These are phyloP conservation scores for Aspergillus fijiensis DNA, from an alignment of 2,329 filamentous ascomycete genomes.

Conservation along the genomic window DNA sequence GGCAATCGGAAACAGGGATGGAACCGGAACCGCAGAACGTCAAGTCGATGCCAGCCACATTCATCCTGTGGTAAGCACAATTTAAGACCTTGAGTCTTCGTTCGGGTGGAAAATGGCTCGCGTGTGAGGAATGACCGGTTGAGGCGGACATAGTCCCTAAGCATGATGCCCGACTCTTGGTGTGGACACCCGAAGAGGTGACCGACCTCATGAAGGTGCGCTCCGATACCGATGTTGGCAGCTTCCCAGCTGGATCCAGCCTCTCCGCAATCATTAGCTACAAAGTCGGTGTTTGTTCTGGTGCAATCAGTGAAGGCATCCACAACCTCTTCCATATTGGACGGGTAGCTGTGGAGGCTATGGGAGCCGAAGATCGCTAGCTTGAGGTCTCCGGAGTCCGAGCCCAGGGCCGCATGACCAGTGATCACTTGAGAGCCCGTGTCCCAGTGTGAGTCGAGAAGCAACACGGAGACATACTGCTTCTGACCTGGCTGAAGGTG, in stretches of 20 bases:
- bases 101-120: conserved; percentile 84
- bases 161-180: conserved; percentile 88
- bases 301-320: conserved; percentile 89
- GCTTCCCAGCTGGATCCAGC: conserved; percentile 91
- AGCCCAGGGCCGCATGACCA: conserved; percentile 82
- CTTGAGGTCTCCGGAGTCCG: conserved; percentile 68
- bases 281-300: conserved; percentile 73
- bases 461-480: conserved; percentile 81
- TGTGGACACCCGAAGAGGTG: conserved; percentile 88
- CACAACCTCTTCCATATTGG: conserved; percentile 83
- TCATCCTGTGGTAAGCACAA: conserved; percentile 75
- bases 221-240: conserved; percentile 91
- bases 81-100: conserved; percentile 74
- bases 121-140: conserved; percentile 79
- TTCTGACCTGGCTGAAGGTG: conserved; percentile 72
- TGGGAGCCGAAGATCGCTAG: conserved; percentile 92
- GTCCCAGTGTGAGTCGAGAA: conserved; percentile 90
- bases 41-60: conserved; percentile 87
- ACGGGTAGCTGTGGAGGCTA: conserved; percentile 85
- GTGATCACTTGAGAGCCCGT: conserved; percentile 65
- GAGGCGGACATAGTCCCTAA: conserved; percentile 78
- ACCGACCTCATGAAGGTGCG: conserved; percentile 86
- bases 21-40: conserved; percentile 81
- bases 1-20: conserved; percentile 89
- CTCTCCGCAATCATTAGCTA: conserved; percentile 84